Evolutionary conservation across 345 rosid species (phyloP).

Genomic region (Arabis hirsuta): DNA sequence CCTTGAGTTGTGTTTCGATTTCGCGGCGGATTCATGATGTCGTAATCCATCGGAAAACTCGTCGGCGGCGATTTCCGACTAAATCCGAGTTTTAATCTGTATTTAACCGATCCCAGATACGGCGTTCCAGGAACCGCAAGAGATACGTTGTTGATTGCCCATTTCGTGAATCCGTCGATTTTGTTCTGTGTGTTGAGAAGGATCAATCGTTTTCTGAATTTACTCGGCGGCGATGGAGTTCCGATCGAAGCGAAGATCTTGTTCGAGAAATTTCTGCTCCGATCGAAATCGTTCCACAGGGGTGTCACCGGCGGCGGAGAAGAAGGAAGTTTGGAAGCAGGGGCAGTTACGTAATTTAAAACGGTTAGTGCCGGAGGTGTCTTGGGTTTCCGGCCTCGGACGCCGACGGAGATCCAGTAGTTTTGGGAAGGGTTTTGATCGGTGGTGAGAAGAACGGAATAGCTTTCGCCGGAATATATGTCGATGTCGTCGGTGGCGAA

Average conservation of each 20-base stretch:
- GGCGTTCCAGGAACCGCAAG: slow-evolving; percentile 67
- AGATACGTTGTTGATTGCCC: slow-evolving; percentile 84
- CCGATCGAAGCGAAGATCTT: slow-evolving; percentile 51
- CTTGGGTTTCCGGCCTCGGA: slow-evolving; percentile 59
- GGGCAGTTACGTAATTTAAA: slow-evolving; percentile 53
- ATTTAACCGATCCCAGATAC: slow-evolving; percentile 71
- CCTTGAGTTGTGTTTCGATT: slow-evolving; percentile 58
- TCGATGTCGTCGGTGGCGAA: slow-evolving; percentile 61
- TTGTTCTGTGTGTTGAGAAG: slow-evolving; percentile 80
- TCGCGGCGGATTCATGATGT: slow-evolving; percentile 54
- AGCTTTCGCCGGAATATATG: slow-evolving; percentile 83
- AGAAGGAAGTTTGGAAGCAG: slow-evolving; percentile 49
- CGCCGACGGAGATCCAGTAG: slow-evolving; percentile 67
- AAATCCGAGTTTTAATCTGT: slow-evolving; percentile 48
- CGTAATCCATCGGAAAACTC: slow-evolving; percentile 46
- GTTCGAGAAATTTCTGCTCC: slow-evolving; percentile 54
- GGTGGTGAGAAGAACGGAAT: slow-evolving; percentile 71
- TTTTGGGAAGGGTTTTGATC: slow-evolving; percentile 54
- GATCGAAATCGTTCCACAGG: slow-evolving; percentile 60
- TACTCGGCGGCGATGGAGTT: slow-evolving; percentile 52
- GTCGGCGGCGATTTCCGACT: slow-evolving; percentile 55
- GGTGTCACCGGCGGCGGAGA: slow-evolving; percentile 67
- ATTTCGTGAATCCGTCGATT: slow-evolving; percentile 55
- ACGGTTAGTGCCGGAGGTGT: slow-evolving; percentile 67
- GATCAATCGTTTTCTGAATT: slow-evolving; percentile 44